A percentile compares a stretch with the other conserved stretches of the same genome.
phyloP scores from a whole-genome alignment of 495 filamentous ascomycete genomes.

The Penicillium robsamsonii region DNA sequence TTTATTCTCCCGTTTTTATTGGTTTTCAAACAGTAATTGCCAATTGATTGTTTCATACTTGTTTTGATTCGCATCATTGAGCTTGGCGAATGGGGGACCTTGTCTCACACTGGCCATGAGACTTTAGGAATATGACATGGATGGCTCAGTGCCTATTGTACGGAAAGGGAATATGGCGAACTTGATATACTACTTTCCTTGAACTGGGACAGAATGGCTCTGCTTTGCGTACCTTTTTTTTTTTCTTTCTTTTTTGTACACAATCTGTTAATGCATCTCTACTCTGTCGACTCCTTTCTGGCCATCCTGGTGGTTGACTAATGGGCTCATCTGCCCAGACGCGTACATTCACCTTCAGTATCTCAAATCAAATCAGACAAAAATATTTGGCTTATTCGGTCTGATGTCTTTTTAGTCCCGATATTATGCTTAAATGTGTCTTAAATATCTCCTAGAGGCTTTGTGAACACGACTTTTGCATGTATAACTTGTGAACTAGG shows the following conservation, averaged over 20 bases:
- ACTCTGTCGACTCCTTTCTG: background rate
- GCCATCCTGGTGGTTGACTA: too few relatives aligned
- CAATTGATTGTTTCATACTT: conserved; percentile 3
- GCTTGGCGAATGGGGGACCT: conserved; percentile 21
- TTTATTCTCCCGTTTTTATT: too few relatives aligned
- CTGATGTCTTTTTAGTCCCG: too few relatives aligned
- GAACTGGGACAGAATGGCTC: conserved; percentile 17
- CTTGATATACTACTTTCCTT: conserved; percentile 5
- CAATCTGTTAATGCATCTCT: conserved; percentile 11
- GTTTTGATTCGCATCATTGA: conserved; percentile 4
- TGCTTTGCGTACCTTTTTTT: conserved; percentile 8
- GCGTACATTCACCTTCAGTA: too few relatives aligned
- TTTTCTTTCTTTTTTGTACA: conserved; percentile 14
- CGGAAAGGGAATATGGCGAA: conserved; percentile 7
- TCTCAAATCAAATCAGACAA: too few relatives aligned
- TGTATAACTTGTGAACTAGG: too few relatives aligned
- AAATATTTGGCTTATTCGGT: too few relatives aligned
- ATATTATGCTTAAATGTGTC: too few relatives aligned
- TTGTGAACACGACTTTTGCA: too few relatives aligned
- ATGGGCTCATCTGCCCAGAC: too few relatives aligned
- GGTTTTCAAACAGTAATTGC: conserved; percentile 6
- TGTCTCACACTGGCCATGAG: conserved; percentile 7
- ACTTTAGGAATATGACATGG: background rate
- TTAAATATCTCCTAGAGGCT: too few relatives aligned
- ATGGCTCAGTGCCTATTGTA: conserved; percentile 3